Evolutionary conservation across 495 filamentous ascomycete species (phyloP).

Genomic region (Pseudomonodictys pantanalensis): DNA sequence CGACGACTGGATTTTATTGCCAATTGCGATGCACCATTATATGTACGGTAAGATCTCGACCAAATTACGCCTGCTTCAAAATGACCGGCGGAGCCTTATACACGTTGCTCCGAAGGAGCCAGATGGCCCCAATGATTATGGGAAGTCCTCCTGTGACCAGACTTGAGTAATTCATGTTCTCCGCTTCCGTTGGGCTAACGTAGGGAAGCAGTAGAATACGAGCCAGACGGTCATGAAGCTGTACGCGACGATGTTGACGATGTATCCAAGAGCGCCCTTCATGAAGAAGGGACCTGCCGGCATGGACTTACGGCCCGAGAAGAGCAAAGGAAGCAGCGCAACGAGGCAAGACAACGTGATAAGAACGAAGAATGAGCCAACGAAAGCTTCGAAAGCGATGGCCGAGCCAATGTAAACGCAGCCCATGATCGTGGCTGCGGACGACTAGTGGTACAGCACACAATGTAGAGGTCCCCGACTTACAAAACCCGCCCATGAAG

Average conservation of each 20-base stretch:
- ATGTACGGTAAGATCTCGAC: no score
- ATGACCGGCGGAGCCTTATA: conserved; percentile 21
- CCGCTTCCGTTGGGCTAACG: conserved; percentile 18
- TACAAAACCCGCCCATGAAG: conserved; percentile 54
- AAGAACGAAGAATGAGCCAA: conserved; percentile 70
- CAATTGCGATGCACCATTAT: no score
- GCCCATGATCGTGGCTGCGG: conserved; percentile 55
- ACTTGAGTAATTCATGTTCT: conserved; percentile 33
- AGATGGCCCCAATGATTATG: conserved; percentile 18
- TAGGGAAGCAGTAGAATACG: conserved; percentile 68
- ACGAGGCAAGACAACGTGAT: conserved; percentile 69
- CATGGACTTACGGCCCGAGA: conserved; percentile 61
- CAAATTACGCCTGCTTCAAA: conserved; percentile 10
- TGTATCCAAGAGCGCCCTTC: conserved; percentile 54
- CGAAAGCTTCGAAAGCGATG: conserved; percentile 71
- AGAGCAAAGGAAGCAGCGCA: conserved; percentile 69
- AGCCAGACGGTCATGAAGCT: conserved; percentile 67
- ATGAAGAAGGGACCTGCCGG: conserved; percentile 67
- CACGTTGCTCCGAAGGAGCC: conserved; percentile 8
- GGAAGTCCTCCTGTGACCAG: conserved; percentile 26
- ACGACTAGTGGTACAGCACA: neutral
- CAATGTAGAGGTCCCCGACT: neutral
- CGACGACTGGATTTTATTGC: no score
- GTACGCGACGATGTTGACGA: conserved; percentile 58
- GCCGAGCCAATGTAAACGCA: conserved; percentile 68